A percentile compares a stretch with the other conserved stretches of the same genome.
Evolutionary conservation across 78 protist genomes (phyloP).

Genomic region (Dictyostelium discoideum): DNA sequence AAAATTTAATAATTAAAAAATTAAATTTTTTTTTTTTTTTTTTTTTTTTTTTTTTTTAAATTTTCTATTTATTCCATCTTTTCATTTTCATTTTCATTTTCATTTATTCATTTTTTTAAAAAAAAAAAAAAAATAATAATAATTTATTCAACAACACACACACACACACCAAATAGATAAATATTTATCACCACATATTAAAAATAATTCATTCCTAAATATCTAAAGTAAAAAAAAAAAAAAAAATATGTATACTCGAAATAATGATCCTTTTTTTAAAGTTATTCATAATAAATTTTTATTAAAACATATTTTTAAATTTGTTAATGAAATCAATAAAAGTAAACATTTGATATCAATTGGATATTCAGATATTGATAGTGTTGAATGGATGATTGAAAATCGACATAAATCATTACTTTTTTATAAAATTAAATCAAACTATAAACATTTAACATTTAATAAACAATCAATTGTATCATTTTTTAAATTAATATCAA

Average conservation of each 20-base stretch:
- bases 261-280: not conserved
- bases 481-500: constrained; percentile 10
- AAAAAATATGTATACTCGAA: too few relatives aligned
- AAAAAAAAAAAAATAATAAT: too few relatives aligned
- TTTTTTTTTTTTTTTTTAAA: too few relatives aligned
- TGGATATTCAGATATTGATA: not conserved
- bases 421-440: not conserved
- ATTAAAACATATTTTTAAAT: not conserved
- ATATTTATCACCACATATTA: too few relatives aligned
- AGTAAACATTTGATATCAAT: not conserved
- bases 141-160: too few relatives aligned
- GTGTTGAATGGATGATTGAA: constrained; percentile 3
- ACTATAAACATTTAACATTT: constrained; percentile 14
- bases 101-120: not conserved
- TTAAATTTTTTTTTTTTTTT: not conserved
- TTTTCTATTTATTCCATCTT: not conserved
- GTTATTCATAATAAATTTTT: constrained; percentile 13
- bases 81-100: not conserved
- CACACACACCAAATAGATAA: too few relatives aligned
- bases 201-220: too few relatives aligned
- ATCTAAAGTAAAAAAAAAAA: too few relatives aligned
- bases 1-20: not conserved
- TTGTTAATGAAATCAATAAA: not conserved
- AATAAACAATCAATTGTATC: not conserved
- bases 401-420: not conserved